Base-by-base conservation (phyloP, 306 rosid genomes). In the Dicorynia guianensis region DNA sequence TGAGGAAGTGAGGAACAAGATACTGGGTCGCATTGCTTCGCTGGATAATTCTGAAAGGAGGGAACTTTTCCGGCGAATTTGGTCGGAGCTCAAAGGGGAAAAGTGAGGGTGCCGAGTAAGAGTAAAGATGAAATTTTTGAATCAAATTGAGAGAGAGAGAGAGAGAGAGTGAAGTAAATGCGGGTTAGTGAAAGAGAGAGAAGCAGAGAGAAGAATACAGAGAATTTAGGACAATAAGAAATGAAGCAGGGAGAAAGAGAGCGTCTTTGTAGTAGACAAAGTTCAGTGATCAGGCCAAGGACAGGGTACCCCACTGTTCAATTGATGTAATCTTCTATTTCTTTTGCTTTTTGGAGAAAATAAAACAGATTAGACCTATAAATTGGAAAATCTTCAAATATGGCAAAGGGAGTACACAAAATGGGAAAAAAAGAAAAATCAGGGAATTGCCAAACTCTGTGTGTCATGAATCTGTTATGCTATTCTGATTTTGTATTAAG, bases 1-100 rank as follows among this genome's bases (percentile, higher is more conserved):
- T 30, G 4, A 48, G 38, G 36, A 34, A 71, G 77, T 30, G 4
- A 48, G 38, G 36, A 34, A 71, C 67, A 67, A 79, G 14, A 12
- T 20, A 46, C 55, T 44, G 47, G 61, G 60, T 17, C 46, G 49
- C 85, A 81, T 85, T 74, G 69, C 7, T 49, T 67, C 25, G 72
- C 79, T 75, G 38, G 81, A 13, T 47, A 40, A 54, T 4, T 40
- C 36, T 4, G 43, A 39, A 63, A 43, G 15, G n/a, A 33, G 25
- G 5, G 19, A 0, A 60, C 38, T 48, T 73, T 71, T 52, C 64
- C 63, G 77, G 71, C 39, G 36, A 75, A 7, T 46, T 48, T 15
- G 13, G 48, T 60, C 47, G n/a, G 42, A 40, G n/a, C 46, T 68
- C 20, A 20, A 13, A 52, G 25, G 40, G 43, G 6, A 17, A 10